These are phyloP conservation scores for Pleurotus tuber-regium DNA, from an alignment of 768 basidiomycete species.

Conservation along the genomic window DNA sequence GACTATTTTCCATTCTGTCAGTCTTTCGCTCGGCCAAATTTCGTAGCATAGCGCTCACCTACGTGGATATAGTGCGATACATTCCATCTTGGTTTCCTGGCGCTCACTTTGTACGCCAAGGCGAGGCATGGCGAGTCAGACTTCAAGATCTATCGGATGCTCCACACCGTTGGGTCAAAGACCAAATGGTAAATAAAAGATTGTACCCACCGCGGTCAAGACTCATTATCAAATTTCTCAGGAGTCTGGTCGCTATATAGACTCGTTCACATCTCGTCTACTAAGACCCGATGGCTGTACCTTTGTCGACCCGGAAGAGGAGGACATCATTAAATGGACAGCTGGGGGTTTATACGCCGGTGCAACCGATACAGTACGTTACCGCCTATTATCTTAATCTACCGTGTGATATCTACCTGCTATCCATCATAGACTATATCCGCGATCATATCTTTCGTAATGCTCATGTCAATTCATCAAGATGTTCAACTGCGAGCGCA, in stretches of 20 bases:
- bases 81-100: constrained; percentile 52
- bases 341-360: constrained; percentile 51
- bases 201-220: neutral
- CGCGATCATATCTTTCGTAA: constrained; percentile 42
- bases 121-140: constrained; percentile 36
- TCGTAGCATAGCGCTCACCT: neutral
- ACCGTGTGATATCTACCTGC: constrained; percentile 1
- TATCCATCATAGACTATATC: constrained; percentile 40
- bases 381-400: neutral
- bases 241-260: constrained; percentile 27
- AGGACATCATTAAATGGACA: constrained; percentile 47
- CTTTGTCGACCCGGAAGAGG: constrained; percentile 29
- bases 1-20: constrained; percentile 39
- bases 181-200: constrained; percentile 33
- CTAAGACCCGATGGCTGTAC: constrained; percentile 25
- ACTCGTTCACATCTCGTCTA: constrained; percentile 44
- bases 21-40: constrained; percentile 10
- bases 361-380: constrained; percentile 39
- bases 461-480: constrained; percentile 48
- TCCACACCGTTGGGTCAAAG: constrained; percentile 43
- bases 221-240: constrained; percentile 12
- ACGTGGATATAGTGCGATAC: constrained; percentile 35
- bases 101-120: constrained; percentile 45
- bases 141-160: constrained; percentile 33
- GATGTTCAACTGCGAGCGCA: constrained; percentile 37